Evolutionary conservation across 345 rosid species (phyloP), one percentile per base, ranked within the genome.

Genomic region (Hirschfeldia incana): DNA sequence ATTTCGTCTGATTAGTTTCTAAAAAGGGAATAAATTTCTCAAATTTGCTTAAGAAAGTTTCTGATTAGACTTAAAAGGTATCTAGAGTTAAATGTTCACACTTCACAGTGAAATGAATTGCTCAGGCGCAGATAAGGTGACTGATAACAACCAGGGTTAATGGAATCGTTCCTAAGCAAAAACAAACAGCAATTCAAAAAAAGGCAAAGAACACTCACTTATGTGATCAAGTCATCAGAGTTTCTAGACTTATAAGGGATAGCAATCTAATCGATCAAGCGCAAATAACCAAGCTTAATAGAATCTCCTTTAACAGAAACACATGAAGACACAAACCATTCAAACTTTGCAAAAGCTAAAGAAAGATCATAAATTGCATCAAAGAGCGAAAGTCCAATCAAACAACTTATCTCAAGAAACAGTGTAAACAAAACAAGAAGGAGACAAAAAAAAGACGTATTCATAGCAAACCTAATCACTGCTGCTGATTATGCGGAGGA

Each of bases 401-500:
- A 65, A 44, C 72, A 6, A 53, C 65, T 69, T 46, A 78, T 74
- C 65, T 32, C 70, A 77, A 21, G 17, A 17, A 29, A 16, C 33
- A 34, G 37, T 34, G 37, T 34, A 34, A 34, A 42, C 49, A 42
- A 42, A 42, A 42, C 5, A 42, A 37, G 44, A 34, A 57, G 60
- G 33, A 81, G 37, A 67, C 29, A 2, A 60, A 6, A 15, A 69
- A 17, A 60, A 58, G 6, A 73, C 21, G 17, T 71, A 44, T 32
- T 68, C 67, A 62, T 30, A 1, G 85, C 79, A 81, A 85, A 84
- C 88, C 91, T 57, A 83, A 87, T 69, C 87, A 86, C 75, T 88
- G 89, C 79, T 88, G 89, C 79, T 84, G 92, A 21, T 87, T 85
- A 78, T 86, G 91, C 13, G 83, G 90, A 64, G 94, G 88, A 0